Evolutionary conservation across 768 basidiomycete species (phyloP), one percentile per base, ranked within the genome.

Genomic region (Boletus subparvulus): DNA sequence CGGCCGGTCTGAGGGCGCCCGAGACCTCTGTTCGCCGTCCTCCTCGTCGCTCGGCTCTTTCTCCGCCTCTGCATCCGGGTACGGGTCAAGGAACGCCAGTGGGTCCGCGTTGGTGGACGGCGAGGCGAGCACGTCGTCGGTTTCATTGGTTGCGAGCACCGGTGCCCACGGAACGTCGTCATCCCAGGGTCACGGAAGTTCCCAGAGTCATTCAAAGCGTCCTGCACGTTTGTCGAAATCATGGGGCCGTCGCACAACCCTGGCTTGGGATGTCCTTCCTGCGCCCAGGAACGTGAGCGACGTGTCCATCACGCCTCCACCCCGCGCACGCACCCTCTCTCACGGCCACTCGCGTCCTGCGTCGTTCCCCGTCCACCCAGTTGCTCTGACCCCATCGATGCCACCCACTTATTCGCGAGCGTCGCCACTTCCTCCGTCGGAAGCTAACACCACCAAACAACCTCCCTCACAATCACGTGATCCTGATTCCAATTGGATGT

Each of bases 401-500:
- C 61, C 67, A 2, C 56, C 54, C 47, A 30, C 51, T 0, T 69
- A 65, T 39, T 67, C 70, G 3, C 63, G 47, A 1, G 1, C 52
- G 10, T 53, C 61, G 1, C 41, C 67, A 3, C 59, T 24, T 6
- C 64, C 52, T 3, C 16, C 42, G 2, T 13, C 50, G 4, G 59
- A 58, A 4, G 3, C 26, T 7, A 57, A 61, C 35, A 44, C 16
- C 7, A 10, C n/a, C 17, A 67, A 67, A 52, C 66, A 60, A 9
- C 24, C 54, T 8, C 56, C 68, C 6, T 61, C 69, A 1, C 39
- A 45, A 1, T 61, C 69, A 58, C 70, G 69, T 62, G 66, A 70
- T 17, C 61, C 69, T 16, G 0, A 53, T 46, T 56, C 67, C 9
- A 65, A 71, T 9, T 71, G 69, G 69, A 60, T 69, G 58, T 59